Evolutionary conservation across 2,329 filamentous ascomycete species (phyloP).

Genomic region (Volutella citrinella): DNA sequence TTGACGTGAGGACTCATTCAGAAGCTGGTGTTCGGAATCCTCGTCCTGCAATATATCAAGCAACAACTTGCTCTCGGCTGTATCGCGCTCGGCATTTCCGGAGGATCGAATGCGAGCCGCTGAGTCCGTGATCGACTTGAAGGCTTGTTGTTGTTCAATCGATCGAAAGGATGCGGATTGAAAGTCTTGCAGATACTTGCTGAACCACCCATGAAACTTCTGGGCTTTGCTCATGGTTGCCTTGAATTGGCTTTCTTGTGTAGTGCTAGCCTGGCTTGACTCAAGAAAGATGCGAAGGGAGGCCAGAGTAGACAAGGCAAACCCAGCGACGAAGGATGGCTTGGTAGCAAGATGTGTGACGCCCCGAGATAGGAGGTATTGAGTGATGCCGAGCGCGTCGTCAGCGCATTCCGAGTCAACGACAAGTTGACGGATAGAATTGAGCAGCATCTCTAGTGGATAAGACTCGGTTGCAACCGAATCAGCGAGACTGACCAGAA

Average conservation of each 20-base stretch:
- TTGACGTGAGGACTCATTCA: slow-evolving; percentile 67
- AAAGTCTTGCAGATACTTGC: slow-evolving; percentile 64
- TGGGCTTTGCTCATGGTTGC: slow-evolving; percentile 73
- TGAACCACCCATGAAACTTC: slow-evolving; percentile 76
- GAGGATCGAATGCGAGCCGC: slow-evolving; percentile 65
- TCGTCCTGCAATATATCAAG: slow-evolving; percentile 78
- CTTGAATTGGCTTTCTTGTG: slow-evolving; percentile 79
- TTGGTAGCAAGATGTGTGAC: slow-evolving; percentile 58
- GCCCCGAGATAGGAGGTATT: slow-evolving; percentile 76
- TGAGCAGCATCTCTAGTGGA: slow-evolving; percentile 84
- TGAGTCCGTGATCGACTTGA: slow-evolving; percentile 64
- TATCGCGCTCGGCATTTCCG: slow-evolving; percentile 67
- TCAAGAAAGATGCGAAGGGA: slow-evolving; percentile 75
- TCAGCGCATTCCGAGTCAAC: slow-evolving; percentile 84
- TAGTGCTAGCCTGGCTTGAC: slow-evolving; percentile 73
- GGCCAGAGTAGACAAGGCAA: slow-evolving; percentile 74
- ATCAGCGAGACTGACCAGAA: slow-evolving; percentile 77
- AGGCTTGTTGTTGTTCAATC: slow-evolving; percentile 51
- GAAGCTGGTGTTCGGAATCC: slow-evolving; percentile 55
- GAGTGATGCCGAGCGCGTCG: slow-evolving; percentile 81
- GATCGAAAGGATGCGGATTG: slow-evolving; percentile 50
- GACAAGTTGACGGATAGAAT: slow-evolving; percentile 74
- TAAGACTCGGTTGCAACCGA: slow-evolving; percentile 72
- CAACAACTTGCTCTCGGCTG: slow-evolving; percentile 76
- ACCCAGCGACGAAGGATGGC: slow-evolving; percentile 77